Percentiles rank a stretch among this genome's conserved stretches.
These are phyloP conservation scores for Bacterosira constricta DNA, from an alignment of 108 stramenopile species.

Conservation along the genomic window DNA sequence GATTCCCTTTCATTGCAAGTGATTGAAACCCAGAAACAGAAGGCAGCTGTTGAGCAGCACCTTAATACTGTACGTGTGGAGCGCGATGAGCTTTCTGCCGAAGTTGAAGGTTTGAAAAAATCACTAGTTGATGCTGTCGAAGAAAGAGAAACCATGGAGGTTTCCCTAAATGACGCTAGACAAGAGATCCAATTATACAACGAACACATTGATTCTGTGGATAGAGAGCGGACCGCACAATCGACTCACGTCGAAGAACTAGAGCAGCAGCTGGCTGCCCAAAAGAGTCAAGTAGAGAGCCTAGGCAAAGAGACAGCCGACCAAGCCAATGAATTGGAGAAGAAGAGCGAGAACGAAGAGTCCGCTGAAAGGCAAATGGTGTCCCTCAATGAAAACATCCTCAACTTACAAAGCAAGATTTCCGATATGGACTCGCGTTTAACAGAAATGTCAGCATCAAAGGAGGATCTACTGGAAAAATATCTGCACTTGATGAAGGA, in stretches of 20 bases:
- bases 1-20: neutral
- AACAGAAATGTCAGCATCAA: neutral
- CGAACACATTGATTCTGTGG: neutral
- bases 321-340: neutral
- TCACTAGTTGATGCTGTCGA: neutral
- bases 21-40: neutral
- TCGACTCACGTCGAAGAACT: neutral
- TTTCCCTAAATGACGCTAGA: neutral
- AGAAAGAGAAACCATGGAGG: neutral
- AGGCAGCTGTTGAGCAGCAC: neutral
- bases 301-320: neutral
- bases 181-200: neutral
- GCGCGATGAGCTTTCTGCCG: neutral
- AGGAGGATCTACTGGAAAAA: neutral
- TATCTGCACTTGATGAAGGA: neutral
- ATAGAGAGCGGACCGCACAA: neutral
- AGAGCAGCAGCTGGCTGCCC: neutral
- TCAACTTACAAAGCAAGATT: neutral
- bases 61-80: neutral
- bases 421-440: neutral
- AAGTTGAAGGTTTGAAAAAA: neutral
- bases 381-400: neutral
- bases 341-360: neutral
- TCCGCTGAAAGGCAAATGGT: neutral
- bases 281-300: neutral